Conservation (phyloP, 2,329 filamentous ascomycete species). For the Sclerotinia sclerotiorum region DNA sequence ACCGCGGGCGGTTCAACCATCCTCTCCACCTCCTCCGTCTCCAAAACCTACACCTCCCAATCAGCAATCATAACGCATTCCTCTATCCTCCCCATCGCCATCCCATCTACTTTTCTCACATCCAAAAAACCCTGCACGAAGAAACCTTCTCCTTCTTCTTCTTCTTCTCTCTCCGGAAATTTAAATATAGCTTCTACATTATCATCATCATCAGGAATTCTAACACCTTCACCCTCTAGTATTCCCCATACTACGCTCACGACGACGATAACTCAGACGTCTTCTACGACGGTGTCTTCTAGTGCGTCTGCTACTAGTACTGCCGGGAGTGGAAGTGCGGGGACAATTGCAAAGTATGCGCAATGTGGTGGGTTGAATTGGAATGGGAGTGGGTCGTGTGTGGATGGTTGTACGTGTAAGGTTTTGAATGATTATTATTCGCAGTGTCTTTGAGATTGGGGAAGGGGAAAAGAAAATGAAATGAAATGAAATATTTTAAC, state of each 20-base stretch:
- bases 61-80: neutral
- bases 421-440: conserved; percentile 34
- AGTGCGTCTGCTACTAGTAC: conserved; percentile 18
- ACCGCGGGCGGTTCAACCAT: neutral
- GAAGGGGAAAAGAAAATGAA: too few species aligned
- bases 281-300: neutral
- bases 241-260: conserved; percentile 1
- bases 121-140: conserved; percentile 19
- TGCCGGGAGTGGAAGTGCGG: conserved; percentile 1
- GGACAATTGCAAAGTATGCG: conserved; percentile 27
- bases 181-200: neutral
- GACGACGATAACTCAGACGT: neutral
- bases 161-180: conserved; percentile 8
- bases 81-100: neutral
- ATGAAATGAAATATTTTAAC: too few species aligned
- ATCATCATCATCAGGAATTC: neutral
- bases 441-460: conserved; percentile 31
- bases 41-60: neutral
- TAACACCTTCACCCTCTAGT: conserved; percentile 6
- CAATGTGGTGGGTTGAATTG: conserved; percentile 36
- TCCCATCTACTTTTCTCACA: neutral
- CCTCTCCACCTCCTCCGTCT: neutral
- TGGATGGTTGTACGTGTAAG: conserved; percentile 33
- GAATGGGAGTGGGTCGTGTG: conserved; percentile 34
- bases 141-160: too few species aligned